Base-by-base conservation (phyloP, 1,139 yeast species). In the Cylindricascospora bacillispora region DNA sequence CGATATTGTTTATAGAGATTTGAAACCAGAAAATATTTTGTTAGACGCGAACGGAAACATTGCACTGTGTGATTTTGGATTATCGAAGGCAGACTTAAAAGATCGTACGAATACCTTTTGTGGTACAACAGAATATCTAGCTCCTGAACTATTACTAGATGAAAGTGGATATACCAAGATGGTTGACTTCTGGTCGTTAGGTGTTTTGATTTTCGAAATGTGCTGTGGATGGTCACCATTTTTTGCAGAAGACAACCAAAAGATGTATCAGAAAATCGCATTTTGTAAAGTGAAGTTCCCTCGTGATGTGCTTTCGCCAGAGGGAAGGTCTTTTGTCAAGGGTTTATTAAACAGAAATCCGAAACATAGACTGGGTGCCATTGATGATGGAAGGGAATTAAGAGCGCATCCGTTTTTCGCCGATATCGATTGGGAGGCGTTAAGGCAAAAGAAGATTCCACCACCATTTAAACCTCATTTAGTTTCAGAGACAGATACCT, bases 151-250 rank as follows among this genome's bases (percentile, higher is more conserved):
- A 11, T 60, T 79, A 38, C 59, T 79, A 30, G 89, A 79, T 55
- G 97, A 89, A 56, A 63, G 77, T 22, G 92, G 92, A 19, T 79
- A 79, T 54, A 78, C 89, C 21, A 77, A 78, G 49, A 78, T 78
- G 89, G 89, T 79, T 45, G 92, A 79, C 56, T 79, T 78, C 45
- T 79, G 92, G 92, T 76, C 86, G 2, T 59, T 79, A 35, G 92
- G 92, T 37, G 89, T 79, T 6, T 61, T 79, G 36, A 77, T 79
- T 26, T 79, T 79, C 54, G 92, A 79, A 57, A 78, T 79, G 89
- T 77, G 95, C 56, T 89, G 97, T 60, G 98, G 98, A 25, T 89
- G 97, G 97, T 80, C 94, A n/a, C 98, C 98, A 32, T 89, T 89
- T 55, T 86, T 83, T 52, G 97, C 97, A 25, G 95, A 86, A 40